Conservation (phyloP, 129 eudicot genomes). For the Kitagawia praeruptora region DNA sequence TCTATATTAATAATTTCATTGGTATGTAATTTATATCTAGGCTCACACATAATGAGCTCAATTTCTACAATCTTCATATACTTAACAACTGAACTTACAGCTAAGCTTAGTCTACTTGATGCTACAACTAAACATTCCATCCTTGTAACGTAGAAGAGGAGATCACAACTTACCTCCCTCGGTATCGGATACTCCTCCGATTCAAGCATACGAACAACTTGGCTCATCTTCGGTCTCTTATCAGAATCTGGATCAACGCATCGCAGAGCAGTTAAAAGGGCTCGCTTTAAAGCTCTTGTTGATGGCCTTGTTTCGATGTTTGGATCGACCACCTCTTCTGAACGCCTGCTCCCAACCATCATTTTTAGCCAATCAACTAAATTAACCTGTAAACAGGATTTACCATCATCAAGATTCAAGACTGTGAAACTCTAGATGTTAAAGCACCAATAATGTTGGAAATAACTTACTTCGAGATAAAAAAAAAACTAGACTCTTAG, state of each 20-base stretch:
- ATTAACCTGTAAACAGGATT: constrained; percentile 46
- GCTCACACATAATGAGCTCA: background rate
- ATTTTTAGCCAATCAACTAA: constrained; percentile 87
- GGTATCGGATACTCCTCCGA: constrained; percentile 90
- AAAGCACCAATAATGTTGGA: background rate
- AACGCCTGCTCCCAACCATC: constrained; percentile 87
- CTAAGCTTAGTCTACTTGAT: background rate
- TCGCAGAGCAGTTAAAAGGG: constrained; percentile 68
- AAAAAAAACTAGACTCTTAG: background rate
- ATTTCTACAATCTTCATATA: background rate
- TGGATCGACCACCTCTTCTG: constrained; percentile 89
- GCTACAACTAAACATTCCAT: background rate
- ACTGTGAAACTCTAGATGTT: background rate
- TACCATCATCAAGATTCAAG: background rate
- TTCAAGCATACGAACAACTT: constrained; percentile 89
- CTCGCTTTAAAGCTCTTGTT: constrained; percentile 72
- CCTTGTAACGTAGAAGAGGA: background rate
- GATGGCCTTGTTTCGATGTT: constrained; percentile 73
- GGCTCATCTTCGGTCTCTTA: constrained; percentile 84
- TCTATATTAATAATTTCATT: background rate
- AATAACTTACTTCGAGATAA: background rate
- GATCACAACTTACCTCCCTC: constrained; percentile 53
- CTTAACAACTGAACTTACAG: background rate
- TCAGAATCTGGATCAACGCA: constrained; percentile 90
- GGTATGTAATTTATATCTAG: background rate